These are phyloP conservation scores for Kluyveromyces sp. DNA, from an alignment of 1,139 yeast genomes.

Conservation along the genomic window DNA sequence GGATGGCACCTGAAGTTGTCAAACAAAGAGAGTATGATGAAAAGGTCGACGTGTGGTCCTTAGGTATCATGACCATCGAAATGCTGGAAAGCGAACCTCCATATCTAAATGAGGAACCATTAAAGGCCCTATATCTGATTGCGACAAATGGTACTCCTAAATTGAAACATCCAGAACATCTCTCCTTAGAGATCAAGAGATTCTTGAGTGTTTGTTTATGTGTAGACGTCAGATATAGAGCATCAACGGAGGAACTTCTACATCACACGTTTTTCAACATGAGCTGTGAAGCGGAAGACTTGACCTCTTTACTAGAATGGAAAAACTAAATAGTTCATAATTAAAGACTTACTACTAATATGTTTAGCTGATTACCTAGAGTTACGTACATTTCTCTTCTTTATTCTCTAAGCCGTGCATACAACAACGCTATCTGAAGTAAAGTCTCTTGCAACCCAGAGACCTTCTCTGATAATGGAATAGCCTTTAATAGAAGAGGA, in stretches of 20 bases:
- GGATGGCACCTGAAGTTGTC: constrained; percentile 99
- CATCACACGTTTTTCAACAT: constrained; percentile 70
- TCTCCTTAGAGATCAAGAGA: constrained; percentile 74
- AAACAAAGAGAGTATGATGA: constrained; percentile 94
- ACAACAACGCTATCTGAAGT: constrained; percentile 20
- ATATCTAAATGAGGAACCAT: constrained; percentile 89
- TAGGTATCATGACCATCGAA: constrained; percentile 97
- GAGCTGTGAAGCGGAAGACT: constrained; percentile 61
- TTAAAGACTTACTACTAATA: not conserved
- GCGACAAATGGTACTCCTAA: constrained; percentile 98
- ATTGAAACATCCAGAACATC: constrained; percentile 73
- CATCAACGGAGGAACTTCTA: constrained; percentile 79
- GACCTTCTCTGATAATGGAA: constrained; percentile 30
- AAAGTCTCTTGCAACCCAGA: constrained; percentile 26
- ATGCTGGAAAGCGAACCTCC: constrained; percentile 99
- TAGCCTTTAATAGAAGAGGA: constrained; percentile 35
- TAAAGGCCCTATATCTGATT: constrained; percentile 79
- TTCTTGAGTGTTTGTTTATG: constrained; percentile 88
- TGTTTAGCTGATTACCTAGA: not conserved
- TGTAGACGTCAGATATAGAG: constrained; percentile 89
- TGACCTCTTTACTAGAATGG: constrained; percentile 69
- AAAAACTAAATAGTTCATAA: constrained; percentile 29
- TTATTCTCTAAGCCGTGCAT: constrained; percentile 2
- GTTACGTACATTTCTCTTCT: not conserved
- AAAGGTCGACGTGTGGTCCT: constrained; percentile 95